These are phyloP conservation scores for Zygosaccharomyces siamensis DNA, from an alignment of 805 yeast species.

Conservation along the genomic window DNA sequence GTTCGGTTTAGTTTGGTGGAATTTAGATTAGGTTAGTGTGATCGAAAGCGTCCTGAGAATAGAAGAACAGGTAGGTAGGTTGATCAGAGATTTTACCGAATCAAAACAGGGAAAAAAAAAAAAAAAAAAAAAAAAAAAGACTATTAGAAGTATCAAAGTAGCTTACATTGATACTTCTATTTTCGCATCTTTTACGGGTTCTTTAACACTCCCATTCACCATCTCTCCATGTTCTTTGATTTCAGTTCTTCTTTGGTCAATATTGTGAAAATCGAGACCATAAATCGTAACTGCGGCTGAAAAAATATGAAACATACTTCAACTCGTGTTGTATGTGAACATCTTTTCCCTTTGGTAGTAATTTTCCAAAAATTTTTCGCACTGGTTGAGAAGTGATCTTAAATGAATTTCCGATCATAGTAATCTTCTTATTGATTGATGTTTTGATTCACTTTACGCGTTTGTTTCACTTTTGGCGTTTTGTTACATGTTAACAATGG, in stretches of 20 bases:
- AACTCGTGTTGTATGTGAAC: not conserved
- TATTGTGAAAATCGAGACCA: not conserved
- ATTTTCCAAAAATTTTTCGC: not conserved
- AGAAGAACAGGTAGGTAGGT: not conserved
- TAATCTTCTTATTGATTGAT: not conserved
- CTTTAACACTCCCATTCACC: not conserved
- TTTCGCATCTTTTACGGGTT: not conserved
- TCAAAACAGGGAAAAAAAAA: not conserved
- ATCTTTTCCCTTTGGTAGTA: not conserved
- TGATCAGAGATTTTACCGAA: not conserved
- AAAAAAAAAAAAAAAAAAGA: not conserved
- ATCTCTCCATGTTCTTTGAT: slow-evolving; percentile 5
- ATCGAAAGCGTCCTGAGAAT: not conserved
- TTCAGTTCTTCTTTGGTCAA: slow-evolving; percentile 4
- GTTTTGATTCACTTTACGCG: slow-evolving; percentile 2
- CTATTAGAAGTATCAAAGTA: too few relatives aligned
- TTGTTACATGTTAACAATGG: not conserved
- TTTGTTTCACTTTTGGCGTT: slow-evolving; percentile 2
- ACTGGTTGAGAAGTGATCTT: not conserved
- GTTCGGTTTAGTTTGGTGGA: not conserved
- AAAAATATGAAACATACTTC: slow-evolving; percentile 8
- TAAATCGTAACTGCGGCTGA: slow-evolving; percentile 8
- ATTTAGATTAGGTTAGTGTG: not conserved
- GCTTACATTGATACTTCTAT: not conserved
- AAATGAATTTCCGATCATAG: slow-evolving; percentile 1